phyloP scores from a whole-genome alignment of 768 basidiomycete species.

The Mrakia hoshinonis region DNA sequence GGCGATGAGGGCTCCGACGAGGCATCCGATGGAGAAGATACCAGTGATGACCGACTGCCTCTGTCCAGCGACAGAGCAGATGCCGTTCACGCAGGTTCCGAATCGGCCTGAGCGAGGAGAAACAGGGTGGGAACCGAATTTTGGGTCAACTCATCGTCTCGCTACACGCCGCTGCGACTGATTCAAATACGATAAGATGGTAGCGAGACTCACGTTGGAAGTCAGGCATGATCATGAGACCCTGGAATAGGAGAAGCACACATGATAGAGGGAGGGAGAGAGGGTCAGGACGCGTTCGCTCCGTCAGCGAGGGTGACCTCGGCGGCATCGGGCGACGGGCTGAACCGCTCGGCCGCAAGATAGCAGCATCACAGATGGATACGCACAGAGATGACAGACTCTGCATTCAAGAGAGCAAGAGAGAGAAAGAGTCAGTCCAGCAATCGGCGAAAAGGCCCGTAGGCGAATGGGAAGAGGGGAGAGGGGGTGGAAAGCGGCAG shows the following conservation, averaged over 20 bases:
- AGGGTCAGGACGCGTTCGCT: background rate
- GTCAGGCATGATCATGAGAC: slow-evolving; percentile 27
- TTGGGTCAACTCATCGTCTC: background rate
- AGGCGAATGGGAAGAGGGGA: background rate
- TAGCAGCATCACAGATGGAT: too few relatives aligned
- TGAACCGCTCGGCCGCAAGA: background rate
- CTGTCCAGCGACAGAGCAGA: slow-evolving; percentile 9
- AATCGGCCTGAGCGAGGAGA: slow-evolving; percentile 7
- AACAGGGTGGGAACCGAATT: background rate
- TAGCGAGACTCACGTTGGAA: slow-evolving; percentile 16
- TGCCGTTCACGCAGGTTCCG: slow-evolving; percentile 19
- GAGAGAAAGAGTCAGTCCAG: background rate
- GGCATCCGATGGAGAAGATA: slow-evolving; percentile 30
- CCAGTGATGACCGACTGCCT: slow-evolving; percentile 30
- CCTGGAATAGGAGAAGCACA: background rate
- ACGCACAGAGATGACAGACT: slow-evolving; percentile 22
- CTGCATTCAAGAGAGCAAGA: background rate
- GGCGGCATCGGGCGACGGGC: too few relatives aligned
- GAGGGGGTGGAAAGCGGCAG: background rate
- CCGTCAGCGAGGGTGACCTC: background rate
- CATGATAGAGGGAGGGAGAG: background rate
- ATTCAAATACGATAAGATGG: background rate
- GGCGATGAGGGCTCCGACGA: slow-evolving; percentile 25
- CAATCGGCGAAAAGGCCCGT: background rate
- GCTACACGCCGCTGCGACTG: too few relatives aligned